Conservation (phyloP, 352 stramenopile genomes). For the Phytophthora palmivora region DNA sequence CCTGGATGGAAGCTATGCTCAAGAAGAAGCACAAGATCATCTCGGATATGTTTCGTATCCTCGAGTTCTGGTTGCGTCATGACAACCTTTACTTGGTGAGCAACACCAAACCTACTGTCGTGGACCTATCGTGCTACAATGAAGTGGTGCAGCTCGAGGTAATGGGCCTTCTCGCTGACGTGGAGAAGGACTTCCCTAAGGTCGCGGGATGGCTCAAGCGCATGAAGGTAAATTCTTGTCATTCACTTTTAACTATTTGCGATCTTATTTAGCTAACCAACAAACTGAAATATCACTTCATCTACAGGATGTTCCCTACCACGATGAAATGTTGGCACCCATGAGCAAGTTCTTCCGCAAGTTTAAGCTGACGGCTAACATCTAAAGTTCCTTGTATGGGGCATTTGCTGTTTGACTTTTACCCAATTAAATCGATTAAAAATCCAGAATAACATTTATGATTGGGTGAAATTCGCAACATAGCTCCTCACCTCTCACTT, state of each 20-base stretch:
- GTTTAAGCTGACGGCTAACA: slow-evolving; percentile 64
- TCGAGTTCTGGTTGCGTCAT: slow-evolving; percentile 76
- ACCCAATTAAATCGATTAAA: slow-evolving; percentile 21
- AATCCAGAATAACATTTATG: slow-evolving; percentile 6
- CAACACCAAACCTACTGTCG: slow-evolving; percentile 58
- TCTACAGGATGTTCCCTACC: slow-evolving; percentile 57
- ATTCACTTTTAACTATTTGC: slow-evolving; percentile 1
- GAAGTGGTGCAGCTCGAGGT: slow-evolving; percentile 79
- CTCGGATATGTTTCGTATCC: slow-evolving; percentile 60
- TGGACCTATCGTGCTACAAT: slow-evolving; percentile 83
- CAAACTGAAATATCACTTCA: background rate
- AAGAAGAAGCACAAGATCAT: slow-evolving; percentile 66
- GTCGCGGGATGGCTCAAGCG: slow-evolving; percentile 66
- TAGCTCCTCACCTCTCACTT: slow-evolving; percentile 29
- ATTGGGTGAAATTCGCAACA: slow-evolving; percentile 26
- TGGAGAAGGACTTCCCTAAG: slow-evolving; percentile 62
- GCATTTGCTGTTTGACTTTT: slow-evolving; percentile 16
- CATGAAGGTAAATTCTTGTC: slow-evolving; percentile 62
- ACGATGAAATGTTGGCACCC: slow-evolving; percentile 68
- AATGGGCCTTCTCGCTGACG: slow-evolving; percentile 57
- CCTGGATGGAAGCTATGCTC: slow-evolving; percentile 53
- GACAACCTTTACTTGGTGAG: slow-evolving; percentile 71
- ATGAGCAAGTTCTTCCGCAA: slow-evolving; percentile 80
- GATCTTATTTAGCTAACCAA: slow-evolving; percentile 2
- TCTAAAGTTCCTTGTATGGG: slow-evolving; percentile 28